Percentiles rank a stretch among this genome's conserved stretches.
Evolutionary conservation across 495 filamentous ascomycete genomes (phyloP).

Genomic region (Bacidia rubella): DNA sequence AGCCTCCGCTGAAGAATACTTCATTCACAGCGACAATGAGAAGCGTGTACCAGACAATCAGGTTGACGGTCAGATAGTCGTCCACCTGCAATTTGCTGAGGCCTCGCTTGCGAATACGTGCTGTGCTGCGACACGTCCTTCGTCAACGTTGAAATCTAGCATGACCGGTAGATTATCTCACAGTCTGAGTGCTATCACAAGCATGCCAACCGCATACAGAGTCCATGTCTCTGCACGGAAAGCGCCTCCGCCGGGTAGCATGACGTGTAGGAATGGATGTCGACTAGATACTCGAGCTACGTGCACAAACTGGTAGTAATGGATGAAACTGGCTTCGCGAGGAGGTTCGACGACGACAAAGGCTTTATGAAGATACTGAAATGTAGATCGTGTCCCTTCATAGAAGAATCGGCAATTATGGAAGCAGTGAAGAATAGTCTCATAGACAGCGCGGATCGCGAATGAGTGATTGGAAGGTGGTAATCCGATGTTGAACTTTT

Average conservation of each 20-base stretch:
- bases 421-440: no score
- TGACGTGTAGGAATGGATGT: background rate
- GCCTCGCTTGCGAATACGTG: slow-evolving; percentile 36
- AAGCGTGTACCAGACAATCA: slow-evolving; percentile 38
- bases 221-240: slow-evolving; percentile 36
- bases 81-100: slow-evolving; percentile 30
- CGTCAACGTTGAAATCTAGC: no score
- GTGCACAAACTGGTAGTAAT: no score
- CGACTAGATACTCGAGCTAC: background rate
- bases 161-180: slow-evolving; percentile 23
- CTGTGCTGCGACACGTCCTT: slow-evolving; percentile 24
- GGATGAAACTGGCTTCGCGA: no score
- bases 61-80: slow-evolving; percentile 40
- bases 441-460: no score
- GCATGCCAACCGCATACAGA: slow-evolving; percentile 32
- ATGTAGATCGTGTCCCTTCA: no score
- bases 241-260: background rate
- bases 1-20: slow-evolving; percentile 38
- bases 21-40: slow-evolving; percentile 39
- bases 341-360: no score
- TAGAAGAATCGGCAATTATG: no score
- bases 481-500: no score
- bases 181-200: slow-evolving; percentile 32
- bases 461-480: no score
- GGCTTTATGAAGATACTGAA: no score